Evolutionary conservation across 768 basidiomycete species (phyloP), one percentile per base, ranked within the genome.

Genomic region (Pholiota microspora): DNA sequence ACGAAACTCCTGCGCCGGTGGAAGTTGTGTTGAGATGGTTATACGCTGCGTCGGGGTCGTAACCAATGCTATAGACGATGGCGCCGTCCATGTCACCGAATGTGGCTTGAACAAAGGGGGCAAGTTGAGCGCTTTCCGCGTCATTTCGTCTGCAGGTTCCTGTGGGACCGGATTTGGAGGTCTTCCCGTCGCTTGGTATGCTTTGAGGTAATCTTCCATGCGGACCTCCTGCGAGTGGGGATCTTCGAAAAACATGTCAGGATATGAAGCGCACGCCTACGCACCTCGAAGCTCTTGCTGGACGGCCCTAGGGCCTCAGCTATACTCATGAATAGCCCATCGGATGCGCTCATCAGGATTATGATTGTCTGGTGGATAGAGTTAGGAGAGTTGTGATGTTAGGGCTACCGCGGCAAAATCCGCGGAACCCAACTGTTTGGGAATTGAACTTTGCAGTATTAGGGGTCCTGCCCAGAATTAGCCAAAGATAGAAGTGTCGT

Each of bases 101-200:
- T 60, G 60, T 23, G 85, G 82, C 27, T 78, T 69, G 64, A 85
- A 85, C 15, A 80, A 67, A 0, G 78, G 78, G 0, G 80, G 76
- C 0, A 86, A 72, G 29, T 75, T 73, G 18, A 81, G 63, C 0
- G 77, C 71, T 9, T 66, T 57, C 7, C 84, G 78, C 32, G 73
- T 72, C n/a, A 53, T 60, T 1, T 74, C 70, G 16, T 71, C 73
- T n/a, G 71, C 66, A 0, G 85, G 85, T 2, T 72, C 64, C 49
- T 69, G 72, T 0, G 83, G 79, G 32, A 73, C 74, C 7, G 83
- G 81, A 13, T 49, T 60, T 3, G 85, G 85, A 4, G 79, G 73
- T 35, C 68, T 62, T 13, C 79, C 76, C 0, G 80, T 81, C 0
- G 74, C 58, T 25, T 59, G 64, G 59, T 81, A 85, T 0, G 79